Percentiles rank a stretch among this genome's conserved stretches.
Conservation (phyloP, 1,284 basidiomycete genomes). For the Rhodotorula sp. region DNA sequence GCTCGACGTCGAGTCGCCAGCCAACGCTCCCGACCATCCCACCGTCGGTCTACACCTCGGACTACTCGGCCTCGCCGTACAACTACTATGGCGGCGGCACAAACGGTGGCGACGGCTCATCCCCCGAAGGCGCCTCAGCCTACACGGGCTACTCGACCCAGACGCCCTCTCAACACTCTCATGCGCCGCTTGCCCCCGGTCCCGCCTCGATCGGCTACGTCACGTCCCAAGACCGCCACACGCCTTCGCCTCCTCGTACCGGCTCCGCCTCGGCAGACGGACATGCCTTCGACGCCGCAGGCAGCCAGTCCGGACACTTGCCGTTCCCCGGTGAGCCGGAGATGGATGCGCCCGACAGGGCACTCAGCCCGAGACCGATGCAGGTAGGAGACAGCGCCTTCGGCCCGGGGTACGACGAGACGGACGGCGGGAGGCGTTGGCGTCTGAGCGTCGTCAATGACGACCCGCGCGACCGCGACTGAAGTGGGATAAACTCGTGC, state of each 20-base stretch:
- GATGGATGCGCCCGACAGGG: constrained; percentile 8
- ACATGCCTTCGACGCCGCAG: constrained; percentile 8
- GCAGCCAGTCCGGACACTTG: constrained; percentile 14
- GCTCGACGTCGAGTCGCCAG: constrained; percentile 21
- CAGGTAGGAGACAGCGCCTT: constrained; percentile 39
- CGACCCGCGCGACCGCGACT: constrained; percentile 22
- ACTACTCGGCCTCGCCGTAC: neutral
- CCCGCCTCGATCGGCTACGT: constrained; percentile 28
- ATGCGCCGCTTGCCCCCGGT: constrained; percentile 26
- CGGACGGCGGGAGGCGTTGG: constrained; percentile 31
- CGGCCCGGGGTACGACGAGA: constrained; percentile 38
- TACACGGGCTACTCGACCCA: constrained; percentile 25
- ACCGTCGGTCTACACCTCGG: constrained; percentile 34
- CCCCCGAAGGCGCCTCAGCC: constrained; percentile 13
- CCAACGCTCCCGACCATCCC: constrained; percentile 34
- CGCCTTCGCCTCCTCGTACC: constrained; percentile 37
- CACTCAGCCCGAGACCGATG: constrained; percentile 33
- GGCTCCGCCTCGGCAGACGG: constrained; percentile 20
- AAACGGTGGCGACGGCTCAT: constrained; percentile 5
- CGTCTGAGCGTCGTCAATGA: constrained; percentile 38
- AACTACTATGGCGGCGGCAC: constrained; percentile 5
- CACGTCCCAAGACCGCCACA: constrained; percentile 17
- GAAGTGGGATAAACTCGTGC: too few species aligned
- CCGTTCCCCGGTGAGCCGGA: constrained; percentile 35
- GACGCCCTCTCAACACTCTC: constrained; percentile 27